phyloP scores from a whole-genome alignment of 2,329 filamentous ascomycete species.

The Epichloe elymi region DNA sequence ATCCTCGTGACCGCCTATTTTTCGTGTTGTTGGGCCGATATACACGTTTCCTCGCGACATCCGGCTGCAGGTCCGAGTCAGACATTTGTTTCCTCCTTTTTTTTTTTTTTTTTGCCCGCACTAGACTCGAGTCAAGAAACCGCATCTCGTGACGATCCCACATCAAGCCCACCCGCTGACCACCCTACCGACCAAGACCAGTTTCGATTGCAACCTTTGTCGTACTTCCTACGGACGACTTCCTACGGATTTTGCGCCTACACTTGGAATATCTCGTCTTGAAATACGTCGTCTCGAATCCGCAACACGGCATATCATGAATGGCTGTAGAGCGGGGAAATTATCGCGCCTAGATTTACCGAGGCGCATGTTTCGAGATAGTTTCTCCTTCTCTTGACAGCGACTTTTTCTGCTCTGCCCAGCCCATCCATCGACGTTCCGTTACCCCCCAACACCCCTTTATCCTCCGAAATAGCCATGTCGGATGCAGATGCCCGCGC shows the following conservation, averaged over 20 bases:
- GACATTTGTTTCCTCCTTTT: background rate
- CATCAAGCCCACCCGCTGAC: background rate
- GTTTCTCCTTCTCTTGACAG: slow-evolving; percentile 3
- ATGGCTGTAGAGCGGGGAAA: background rate
- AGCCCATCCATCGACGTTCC: background rate
- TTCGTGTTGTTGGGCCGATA: background rate
- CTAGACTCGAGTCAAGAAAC: background rate
- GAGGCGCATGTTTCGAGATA: slow-evolving; percentile 3
- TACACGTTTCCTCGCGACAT: background rate
- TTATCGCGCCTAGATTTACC: background rate
- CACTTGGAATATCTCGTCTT: background rate
- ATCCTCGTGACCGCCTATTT: background rate
- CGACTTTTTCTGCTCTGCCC: background rate
- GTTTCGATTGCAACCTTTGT: too few relatives aligned
- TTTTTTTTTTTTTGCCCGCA: background rate
- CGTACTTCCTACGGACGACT: too few relatives aligned
- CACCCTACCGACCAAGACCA: too few relatives aligned
- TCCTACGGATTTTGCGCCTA: too few relatives aligned
- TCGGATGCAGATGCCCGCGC: background rate
- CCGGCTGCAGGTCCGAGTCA: background rate
- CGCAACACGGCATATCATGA: slow-evolving; percentile 5
- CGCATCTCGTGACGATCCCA: slow-evolving; percentile 3
- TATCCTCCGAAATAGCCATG: background rate
- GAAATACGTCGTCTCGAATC: background rate
- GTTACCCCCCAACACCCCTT: background rate